A percentile compares a stretch with the other conserved stretches of the same genome.
Conservation (phyloP, 2,329 filamentous ascomycete genomes). For the Colletotrichum theobromicola region DNA sequence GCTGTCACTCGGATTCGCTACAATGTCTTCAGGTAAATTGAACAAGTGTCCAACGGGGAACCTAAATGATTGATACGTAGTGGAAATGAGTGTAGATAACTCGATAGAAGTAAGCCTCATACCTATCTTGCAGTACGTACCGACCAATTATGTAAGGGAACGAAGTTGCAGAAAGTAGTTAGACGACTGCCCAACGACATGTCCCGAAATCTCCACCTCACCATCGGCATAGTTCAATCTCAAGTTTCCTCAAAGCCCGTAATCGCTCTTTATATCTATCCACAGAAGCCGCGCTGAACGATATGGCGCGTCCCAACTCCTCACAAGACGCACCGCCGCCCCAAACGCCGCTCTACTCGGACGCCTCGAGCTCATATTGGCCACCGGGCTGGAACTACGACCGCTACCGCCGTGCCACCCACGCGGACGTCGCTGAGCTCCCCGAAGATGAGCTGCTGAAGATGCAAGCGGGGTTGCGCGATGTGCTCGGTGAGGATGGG, state of each 20-base stretch:
- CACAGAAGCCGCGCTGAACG: neutral
- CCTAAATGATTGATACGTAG: accelerated
- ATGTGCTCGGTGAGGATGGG: neutral
- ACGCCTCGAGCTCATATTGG: neutral
- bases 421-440: neutral
- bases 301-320: neutral
- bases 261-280: neutral
- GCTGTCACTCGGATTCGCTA: too few species aligned
- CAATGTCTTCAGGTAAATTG: too few species aligned
- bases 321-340: neutral
- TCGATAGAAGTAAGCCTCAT: too few species aligned
- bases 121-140: neutral
- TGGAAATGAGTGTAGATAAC: too few species aligned
- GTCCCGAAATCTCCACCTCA: neutral
- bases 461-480: neutral
- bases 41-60: too few species aligned
- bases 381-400: neutral
- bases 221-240: neutral
- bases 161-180: neutral
- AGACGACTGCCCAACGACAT: neutral
- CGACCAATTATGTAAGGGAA: neutral
- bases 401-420: neutral
- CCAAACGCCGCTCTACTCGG: neutral
- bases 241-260: neutral
- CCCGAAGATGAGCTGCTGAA: neutral